Base-by-base conservation (phyloP, 2,329 filamentous ascomycete species). In the Didymella keratinophila region DNA sequence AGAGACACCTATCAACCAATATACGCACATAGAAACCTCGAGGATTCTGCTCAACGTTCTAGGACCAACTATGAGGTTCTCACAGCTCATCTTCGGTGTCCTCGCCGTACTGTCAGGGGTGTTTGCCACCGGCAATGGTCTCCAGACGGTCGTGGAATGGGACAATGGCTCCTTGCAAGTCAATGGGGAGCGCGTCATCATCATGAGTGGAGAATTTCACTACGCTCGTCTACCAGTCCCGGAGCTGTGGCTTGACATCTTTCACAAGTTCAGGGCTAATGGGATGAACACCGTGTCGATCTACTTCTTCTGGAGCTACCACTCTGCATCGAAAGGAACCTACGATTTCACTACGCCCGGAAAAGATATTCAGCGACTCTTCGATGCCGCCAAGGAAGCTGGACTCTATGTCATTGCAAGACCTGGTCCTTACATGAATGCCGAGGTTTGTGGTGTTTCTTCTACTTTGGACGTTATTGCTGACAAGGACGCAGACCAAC, bases 161-260 rank as follows among this genome's bases (percentile, higher is more conserved):
- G 83, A 85, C 62, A 73, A 78, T 42, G 83, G 83, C 61, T 84
- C 81, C 53, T 73, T 85, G 25, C 75, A 76, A 3, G 73, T 85
- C 62, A 82, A 84, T 56, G 81, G 81, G 36, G 76, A 80, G 56
- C 76, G 82, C 25, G 67, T 83, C 3, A 81, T 82, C 45, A 75
- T 84, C 27, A 82, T 81, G 61, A 77, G 76, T 1, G 82, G 79
- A 23, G 83, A 85, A 61, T 84, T 85, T 41, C 83, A 85, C 61
- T 85, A 84, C 55, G 78, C 80, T 61, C 77, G 83, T 3, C 76
- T 85, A 32, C 83, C 83, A 0, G 81, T 84, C 0, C 83, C 83
- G 0, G 83, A 84, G 50, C 63, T 85, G 25, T 85, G 83, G 72
- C 64, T 82, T 36, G 82, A 85, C 61, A 80, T 85, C 32, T 83